Conservation (phyloP, 306 rosid species). For the Datisca glomerata region DNA sequence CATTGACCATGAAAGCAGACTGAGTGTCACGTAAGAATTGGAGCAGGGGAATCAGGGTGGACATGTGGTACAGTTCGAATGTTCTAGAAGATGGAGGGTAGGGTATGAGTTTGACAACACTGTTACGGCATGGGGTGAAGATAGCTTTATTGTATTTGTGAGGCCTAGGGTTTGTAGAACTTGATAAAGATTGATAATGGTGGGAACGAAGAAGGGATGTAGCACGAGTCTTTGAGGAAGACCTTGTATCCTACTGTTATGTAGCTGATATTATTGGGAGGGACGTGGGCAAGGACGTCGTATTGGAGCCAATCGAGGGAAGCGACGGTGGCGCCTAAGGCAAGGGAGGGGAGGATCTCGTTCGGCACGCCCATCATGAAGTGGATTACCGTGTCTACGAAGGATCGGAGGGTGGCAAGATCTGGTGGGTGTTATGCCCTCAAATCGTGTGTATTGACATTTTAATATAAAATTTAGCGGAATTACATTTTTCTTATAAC, state of each 20-base stretch:
- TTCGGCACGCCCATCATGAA: slow-evolving; percentile 21
- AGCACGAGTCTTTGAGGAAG: slow-evolving; percentile 18
- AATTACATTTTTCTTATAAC: no score
- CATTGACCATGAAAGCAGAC: slow-evolving; percentile 23
- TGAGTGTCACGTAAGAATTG: slow-evolving; percentile 7
- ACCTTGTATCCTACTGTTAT: slow-evolving; percentile 24
- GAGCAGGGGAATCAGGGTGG: slow-evolving; percentile 11
- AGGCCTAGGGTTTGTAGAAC: slow-evolving; percentile 22
- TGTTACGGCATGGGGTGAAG: slow-evolving; percentile 18
- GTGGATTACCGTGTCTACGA: slow-evolving; percentile 12
- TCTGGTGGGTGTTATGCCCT: no score
- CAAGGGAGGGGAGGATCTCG: slow-evolving; percentile 22
- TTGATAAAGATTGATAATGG: slow-evolving; percentile 22
- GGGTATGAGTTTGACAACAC: slow-evolving; percentile 15
- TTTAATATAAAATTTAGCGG: no score
- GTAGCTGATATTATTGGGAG: slow-evolving; percentile 13
- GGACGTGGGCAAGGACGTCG: slow-evolving; percentile 7
- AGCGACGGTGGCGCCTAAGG: neutral
- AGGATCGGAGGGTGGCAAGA: slow-evolving; percentile 9
- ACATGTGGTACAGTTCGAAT: slow-evolving; percentile 8
- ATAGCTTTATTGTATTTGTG: slow-evolving; percentile 11
- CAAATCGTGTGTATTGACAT: no score
- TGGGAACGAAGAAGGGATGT: slow-evolving; percentile 16
- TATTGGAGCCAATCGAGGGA: slow-evolving; percentile 20
- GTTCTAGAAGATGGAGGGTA: slow-evolving; percentile 16